Base-by-base conservation (phyloP, 495 filamentous ascomycete genomes). In the Bathelium albidoporum region DNA sequence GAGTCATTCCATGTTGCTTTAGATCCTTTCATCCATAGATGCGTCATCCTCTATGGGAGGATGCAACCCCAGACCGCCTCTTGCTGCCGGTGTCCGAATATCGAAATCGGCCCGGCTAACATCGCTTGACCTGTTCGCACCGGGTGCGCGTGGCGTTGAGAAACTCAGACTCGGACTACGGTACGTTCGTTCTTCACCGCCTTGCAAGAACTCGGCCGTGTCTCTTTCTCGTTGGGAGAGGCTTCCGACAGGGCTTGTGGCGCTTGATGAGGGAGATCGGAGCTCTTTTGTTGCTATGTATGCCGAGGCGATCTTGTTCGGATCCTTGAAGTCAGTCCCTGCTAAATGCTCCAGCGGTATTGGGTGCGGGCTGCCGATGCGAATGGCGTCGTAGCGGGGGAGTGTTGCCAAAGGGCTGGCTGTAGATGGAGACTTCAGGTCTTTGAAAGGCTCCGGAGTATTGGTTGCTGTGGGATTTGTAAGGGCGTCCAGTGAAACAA, bases 401-500 rank as follows among this genome's bases (percentile, higher is more conserved):
- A 10, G 24, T 29, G 49, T 10, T 11, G 49, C 29, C 7, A 24
- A 29, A 55, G 49, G 22, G 10, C 49, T 55, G 24, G 24, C 49
- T 29, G 24, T 11, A 16, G 20, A n/a, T 28, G 49, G 5, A 16
- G 49, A 55, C 29, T 55, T 55, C 9, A 55, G 9, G 49, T 29
- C 16, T 29, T 55, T 55, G 49, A 55, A 29, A 28, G 49, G 49
- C 20, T 55, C 49, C 9, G 49, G 49, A 2, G 49, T 55, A 20
- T 11, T 29, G 5, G 49, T 2, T 55, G 49, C 24, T 7, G 49
- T n/a, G 7, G 49, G 49, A 55, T 55, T 55, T 26, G 49, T 55
- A 7, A 55, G 49, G 9, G 90, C 91, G 67, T 97, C 93, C 24
- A 87, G 87, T 16, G 89, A 92, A 65, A 95, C 90, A 68, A 95